phyloP scores from a whole-genome alignment of 2,329 filamentous ascomycete genomes.

The Neofusicoccum laricinum region DNA sequence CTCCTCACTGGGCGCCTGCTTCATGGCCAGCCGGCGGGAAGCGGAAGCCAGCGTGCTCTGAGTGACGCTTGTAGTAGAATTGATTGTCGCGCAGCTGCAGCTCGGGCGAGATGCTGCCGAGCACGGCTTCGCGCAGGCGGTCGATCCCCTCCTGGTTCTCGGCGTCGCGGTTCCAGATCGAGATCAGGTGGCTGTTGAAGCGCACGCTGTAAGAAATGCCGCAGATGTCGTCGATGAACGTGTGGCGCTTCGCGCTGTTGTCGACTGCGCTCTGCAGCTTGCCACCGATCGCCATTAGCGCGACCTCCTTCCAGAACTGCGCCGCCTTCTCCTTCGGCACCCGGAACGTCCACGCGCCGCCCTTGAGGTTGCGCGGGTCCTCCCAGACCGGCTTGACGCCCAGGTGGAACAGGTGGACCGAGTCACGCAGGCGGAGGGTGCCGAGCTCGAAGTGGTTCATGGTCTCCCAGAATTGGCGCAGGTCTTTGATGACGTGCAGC shows the following conservation, averaged over 20 bases:
- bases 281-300: slow-evolving; percentile 80
- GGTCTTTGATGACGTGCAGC: slow-evolving; percentile 44
- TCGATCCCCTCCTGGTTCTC: slow-evolving; percentile 77
- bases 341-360: slow-evolving; percentile 90
- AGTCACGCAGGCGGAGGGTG: slow-evolving; percentile 64
- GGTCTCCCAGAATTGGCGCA: slow-evolving; percentile 50
- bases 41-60: slow-evolving; percentile 76
- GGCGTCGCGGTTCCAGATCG: slow-evolving; percentile 89
- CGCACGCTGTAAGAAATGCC: slow-evolving; percentile 84
- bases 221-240: slow-evolving; percentile 74
- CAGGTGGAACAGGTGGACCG: slow-evolving; percentile 75
- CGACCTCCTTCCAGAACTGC: slow-evolving; percentile 77
- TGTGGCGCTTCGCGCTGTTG: slow-evolving; percentile 43
- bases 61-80: slow-evolving; percentile 86
- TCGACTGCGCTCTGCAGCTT: slow-evolving; percentile 72
- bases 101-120: slow-evolving; percentile 70
- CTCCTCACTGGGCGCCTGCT: background rate
- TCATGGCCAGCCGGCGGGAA: background rate
- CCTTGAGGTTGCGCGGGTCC: slow-evolving; percentile 79
- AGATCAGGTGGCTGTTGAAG: slow-evolving; percentile 84
- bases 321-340: slow-evolving; percentile 69
- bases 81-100: slow-evolving; percentile 64
- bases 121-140: slow-evolving; percentile 67
- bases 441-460: slow-evolving; percentile 73
- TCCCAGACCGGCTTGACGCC: slow-evolving; percentile 81